A percentile compares a stretch with the other conserved stretches of the same genome.
These are phyloP conservation scores for Beauveria medogensis DNA, from an alignment of 2,329 filamentous ascomycete species.

Conservation along the genomic window DNA sequence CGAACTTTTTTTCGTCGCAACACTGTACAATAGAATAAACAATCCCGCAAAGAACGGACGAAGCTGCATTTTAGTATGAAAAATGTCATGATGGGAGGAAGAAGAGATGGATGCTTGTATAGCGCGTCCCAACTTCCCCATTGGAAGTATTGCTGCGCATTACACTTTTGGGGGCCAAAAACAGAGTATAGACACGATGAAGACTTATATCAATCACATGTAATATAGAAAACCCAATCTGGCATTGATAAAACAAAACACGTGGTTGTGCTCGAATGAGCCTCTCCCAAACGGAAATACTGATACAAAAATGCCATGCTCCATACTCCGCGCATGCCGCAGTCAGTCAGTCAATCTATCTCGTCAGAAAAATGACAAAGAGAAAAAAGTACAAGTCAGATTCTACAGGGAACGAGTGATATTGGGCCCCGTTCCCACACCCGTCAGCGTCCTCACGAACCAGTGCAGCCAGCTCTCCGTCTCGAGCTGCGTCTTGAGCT, in stretches of 20 bases:
- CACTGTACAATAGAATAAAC: conserved; percentile 6
- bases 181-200: neutral
- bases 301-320: neutral
- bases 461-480: conserved; percentile 58
- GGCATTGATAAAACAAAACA: neutral
- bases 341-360: neutral
- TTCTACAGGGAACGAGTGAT: conserved; percentile 29
- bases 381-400: neutral
- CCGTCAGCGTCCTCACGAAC: conserved; percentile 53
- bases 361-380: neutral
- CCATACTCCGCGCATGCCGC: conserved; percentile 5
- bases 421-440: conserved; percentile 52
- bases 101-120: neutral
- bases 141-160: neutral
- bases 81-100: neutral
- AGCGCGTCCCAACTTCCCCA: neutral
- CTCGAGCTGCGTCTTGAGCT: conserved; percentile 54
- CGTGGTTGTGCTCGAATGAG: neutral
- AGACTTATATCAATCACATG: neutral
- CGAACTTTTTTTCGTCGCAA: neutral
- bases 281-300: neutral
- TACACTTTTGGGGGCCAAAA: neutral
- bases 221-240: neutral
- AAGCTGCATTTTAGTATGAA: neutral
- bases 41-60: neutral